Conservation (phyloP, 2,329 filamentous ascomycete species). For the Calonectria honghensis region DNA sequence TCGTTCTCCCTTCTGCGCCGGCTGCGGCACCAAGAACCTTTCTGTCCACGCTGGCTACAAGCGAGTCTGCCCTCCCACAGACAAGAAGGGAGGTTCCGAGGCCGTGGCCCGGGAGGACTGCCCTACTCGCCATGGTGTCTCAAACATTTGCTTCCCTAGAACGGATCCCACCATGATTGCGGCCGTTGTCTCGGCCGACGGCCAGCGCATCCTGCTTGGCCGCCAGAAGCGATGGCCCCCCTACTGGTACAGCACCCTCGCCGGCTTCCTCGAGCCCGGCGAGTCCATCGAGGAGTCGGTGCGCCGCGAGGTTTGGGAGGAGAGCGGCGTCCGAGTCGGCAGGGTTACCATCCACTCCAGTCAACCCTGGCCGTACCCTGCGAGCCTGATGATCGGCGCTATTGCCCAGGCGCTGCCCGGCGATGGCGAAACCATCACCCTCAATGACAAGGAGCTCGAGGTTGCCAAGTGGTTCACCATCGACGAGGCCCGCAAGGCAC, state of each 20-base stretch:
- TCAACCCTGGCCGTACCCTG: slow-evolving; percentile 91
- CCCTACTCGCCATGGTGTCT: slow-evolving; percentile 87
- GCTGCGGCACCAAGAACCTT: slow-evolving; percentile 89
- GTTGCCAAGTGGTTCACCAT: slow-evolving; percentile 91
- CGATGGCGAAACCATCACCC: slow-evolving; percentile 84
- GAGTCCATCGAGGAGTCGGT: slow-evolving; percentile 92
- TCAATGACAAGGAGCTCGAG: slow-evolving; percentile 95
- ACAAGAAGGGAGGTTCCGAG: slow-evolving; percentile 69
- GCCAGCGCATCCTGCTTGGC: slow-evolving; percentile 86
- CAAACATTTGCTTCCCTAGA: slow-evolving; percentile 92
- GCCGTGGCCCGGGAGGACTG: slow-evolving; percentile 80
- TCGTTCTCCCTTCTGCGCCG: slow-evolving; percentile 92
- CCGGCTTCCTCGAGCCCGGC: slow-evolving; percentile 89
- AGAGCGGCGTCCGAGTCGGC: slow-evolving; percentile 85
- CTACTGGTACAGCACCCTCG: slow-evolving; percentile 91
- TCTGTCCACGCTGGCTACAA: slow-evolving; percentile 88
- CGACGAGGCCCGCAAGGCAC: slow-evolving; percentile 86
- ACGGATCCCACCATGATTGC: slow-evolving; percentile 98
- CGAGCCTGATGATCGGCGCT: slow-evolving; percentile 90
- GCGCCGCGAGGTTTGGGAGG: slow-evolving; percentile 89
- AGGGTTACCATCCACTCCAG: slow-evolving; percentile 88
- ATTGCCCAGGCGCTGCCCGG: slow-evolving; percentile 87
- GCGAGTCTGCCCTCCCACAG: slow-evolving; percentile 84
- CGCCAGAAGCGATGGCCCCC: slow-evolving; percentile 89
- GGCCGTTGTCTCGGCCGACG: slow-evolving; percentile 89